Conservation (phyloP, 495 filamentous ascomycete genomes). For the Lepidopterella palustris region DNA sequence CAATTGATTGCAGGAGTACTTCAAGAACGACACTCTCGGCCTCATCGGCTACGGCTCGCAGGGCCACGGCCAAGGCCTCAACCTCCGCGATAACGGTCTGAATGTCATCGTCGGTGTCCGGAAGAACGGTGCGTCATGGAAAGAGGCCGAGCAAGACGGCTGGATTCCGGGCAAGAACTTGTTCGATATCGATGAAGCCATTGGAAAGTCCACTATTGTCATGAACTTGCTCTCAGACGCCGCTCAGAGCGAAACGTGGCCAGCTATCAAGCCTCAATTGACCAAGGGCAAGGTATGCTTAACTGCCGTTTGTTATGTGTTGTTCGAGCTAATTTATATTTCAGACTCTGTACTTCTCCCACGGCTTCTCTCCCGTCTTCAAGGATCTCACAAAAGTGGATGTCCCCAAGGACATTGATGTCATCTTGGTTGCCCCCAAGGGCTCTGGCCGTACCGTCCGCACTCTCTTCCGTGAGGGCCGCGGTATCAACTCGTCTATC, state of each 20-base stretch:
- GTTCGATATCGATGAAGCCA: conserved; percentile 94
- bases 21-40: conserved; percentile 98
- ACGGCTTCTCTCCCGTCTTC: conserved; percentile 99
- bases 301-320: not conserved
- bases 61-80: conserved; percentile 97
- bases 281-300: conserved; percentile 85
- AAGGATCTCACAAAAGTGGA: conserved; percentile 99
- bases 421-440: conserved; percentile 98
- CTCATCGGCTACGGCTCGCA: conserved; percentile 99
- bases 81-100: conserved; percentile 97
- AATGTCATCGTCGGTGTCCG: conserved; percentile 98
- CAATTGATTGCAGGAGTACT: conserved; percentile 64
- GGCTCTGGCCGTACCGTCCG: conserved; percentile 97
- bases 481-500: conserved; percentile 98
- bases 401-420: conserved; percentile 87
- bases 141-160: conserved; percentile 92
- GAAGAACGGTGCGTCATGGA: conserved; percentile 96
- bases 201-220: conserved; percentile 85
- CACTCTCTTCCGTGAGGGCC: conserved; percentile 93
- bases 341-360: conserved; percentile 98
- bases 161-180: conserved; percentile 98
- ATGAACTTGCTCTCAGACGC: conserved; percentile 99
- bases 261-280: conserved; percentile 90
- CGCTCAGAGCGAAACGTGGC: conserved; percentile 97
- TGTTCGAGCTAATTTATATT: conserved; percentile 3